Evolutionary conservation across 495 filamentous ascomycete species (phyloP), one percentile per base, ranked within the genome.

Genomic region (Podospora pseudopauciseta): DNA sequence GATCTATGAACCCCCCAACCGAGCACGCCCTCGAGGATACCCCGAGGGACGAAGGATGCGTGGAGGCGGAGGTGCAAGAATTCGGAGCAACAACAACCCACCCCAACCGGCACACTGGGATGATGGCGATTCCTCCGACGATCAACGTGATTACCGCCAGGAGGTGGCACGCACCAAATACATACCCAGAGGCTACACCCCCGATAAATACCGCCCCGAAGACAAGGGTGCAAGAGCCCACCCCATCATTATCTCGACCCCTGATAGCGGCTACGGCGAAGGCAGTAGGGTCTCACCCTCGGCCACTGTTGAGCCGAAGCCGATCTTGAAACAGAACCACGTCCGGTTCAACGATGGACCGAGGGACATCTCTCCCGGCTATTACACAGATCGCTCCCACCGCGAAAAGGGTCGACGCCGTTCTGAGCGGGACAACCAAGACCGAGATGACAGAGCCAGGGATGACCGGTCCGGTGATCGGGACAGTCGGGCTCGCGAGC

Each of bases 251-350:
- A 81, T 84, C 13, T 76, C 78, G 5, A 74, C 80, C 18, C 81
- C 82, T 2, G 68, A 73, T 0, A 75, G 64, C 64, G 68, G 68
- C 44, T 68, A 68, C 62, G 76, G 75, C 20, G 75, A 76, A n/a
- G 57, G 67, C 32, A 49, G 39, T 16, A 63, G 34, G 34, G 57
- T 68, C 0, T 82, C 79, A 2, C 81, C 81, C 2, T 67, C 78
- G 6, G 78, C 74, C 55, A 81, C 80, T 0, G 74, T 78, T 1
- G 74, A 70, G 63, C 82, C 82, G 2, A 85, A 84, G 70, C 77
- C 82, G 19, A 85, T 85, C 34, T 76, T 85, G 69, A 81, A 84
- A 60, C 78, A 79, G 32, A 77, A 85, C 62, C 80, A 80, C 58
- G 82, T 85, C 15, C 78, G 77, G 1, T 84, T 84, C 60, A 80